Evolutionary conservation across 202 grass and related monocot genomes (phyloP).

Genomic region (Sporobolus alterniflorus): DNA sequence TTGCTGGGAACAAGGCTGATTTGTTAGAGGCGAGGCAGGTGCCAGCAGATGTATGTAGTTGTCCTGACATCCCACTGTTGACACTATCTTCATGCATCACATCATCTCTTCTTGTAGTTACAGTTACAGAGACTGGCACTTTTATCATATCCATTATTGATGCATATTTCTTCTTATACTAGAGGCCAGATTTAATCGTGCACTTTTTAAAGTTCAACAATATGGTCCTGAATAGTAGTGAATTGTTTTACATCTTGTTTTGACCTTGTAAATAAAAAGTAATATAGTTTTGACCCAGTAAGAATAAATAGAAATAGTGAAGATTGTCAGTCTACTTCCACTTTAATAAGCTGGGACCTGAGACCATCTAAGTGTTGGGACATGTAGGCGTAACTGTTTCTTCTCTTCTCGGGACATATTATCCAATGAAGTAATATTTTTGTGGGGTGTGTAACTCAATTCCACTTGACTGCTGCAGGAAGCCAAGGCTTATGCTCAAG

Average conservation of each 20-base stretch:
- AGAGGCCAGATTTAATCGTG: constrained; percentile 10
- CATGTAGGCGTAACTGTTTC: neutral
- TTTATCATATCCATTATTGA: neutral
- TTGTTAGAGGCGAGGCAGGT: constrained; percentile 77
- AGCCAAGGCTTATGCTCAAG: constrained; percentile 77
- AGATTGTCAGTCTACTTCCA: neutral
- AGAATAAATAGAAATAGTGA: constrained; percentile 2
- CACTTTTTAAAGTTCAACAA: neutral
- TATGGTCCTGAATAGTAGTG: neutral
- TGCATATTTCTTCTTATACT: neutral
- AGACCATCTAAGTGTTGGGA: neutral
- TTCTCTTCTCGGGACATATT: neutral
- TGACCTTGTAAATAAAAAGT: neutral
- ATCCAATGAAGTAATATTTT: neutral
- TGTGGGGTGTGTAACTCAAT: neutral
- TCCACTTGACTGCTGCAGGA: constrained; percentile 49
- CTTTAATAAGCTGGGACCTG: neutral
- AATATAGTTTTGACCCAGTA: neutral
- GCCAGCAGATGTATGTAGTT: constrained; percentile 62
- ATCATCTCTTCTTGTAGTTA: neutral
- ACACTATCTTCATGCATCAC: neutral
- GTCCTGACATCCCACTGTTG: constrained; percentile 13
- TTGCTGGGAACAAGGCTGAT: constrained; percentile 97
- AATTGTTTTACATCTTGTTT: neutral
- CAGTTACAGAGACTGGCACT: neutral